Conservation (phyloP, 1,139 yeast species). For the Kurtzmaniella quercitrusa region DNA sequence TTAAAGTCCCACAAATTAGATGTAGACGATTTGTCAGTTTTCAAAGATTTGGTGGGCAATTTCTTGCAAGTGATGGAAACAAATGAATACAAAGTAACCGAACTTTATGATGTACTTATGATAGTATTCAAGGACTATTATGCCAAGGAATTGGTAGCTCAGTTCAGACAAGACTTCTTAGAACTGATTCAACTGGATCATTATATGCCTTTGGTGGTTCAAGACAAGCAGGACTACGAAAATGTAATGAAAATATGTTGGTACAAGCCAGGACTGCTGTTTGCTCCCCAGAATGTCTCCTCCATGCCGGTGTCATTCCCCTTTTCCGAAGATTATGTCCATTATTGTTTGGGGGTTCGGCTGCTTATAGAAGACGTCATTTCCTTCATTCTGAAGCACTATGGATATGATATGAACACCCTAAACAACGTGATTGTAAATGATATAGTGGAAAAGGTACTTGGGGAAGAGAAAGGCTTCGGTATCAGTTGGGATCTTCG, state of each 20-base stretch:
- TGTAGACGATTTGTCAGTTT: conserved; percentile 30
- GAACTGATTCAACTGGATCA: conserved; percentile 72
- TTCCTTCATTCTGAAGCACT: conserved; percentile 63
- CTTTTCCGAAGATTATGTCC: conserved; percentile 83
- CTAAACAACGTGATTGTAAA: conserved; percentile 48
- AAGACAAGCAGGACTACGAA: conserved; percentile 55
- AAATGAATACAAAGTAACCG: conserved; percentile 56
- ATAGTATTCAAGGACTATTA: conserved; percentile 55
- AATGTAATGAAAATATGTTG: conserved; percentile 64
- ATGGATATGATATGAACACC: conserved; percentile 44
- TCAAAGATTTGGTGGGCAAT: conserved; percentile 61
- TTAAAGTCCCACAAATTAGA: conserved; percentile 26
- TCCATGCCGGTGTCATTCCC: conserved; percentile 73
- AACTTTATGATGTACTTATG: conserved; percentile 61
- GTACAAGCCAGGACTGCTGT: conserved; percentile 54
- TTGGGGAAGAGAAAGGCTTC: conserved; percentile 45
- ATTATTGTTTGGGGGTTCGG: conserved; percentile 73
- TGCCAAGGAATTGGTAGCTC: conserved; percentile 50
- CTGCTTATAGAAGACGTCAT: conserved; percentile 60
- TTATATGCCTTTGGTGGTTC: conserved; percentile 79
- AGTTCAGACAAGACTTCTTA: conserved; percentile 60
- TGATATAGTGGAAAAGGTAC: conserved; percentile 62
- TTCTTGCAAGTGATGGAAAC: conserved; percentile 77
- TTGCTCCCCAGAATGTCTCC: conserved; percentile 32
- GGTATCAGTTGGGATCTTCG: conserved; percentile 67